phyloP scores from a whole-genome alignment of 768 basidiomycete genomes.

The Multifurca ochricompacta region DNA sequence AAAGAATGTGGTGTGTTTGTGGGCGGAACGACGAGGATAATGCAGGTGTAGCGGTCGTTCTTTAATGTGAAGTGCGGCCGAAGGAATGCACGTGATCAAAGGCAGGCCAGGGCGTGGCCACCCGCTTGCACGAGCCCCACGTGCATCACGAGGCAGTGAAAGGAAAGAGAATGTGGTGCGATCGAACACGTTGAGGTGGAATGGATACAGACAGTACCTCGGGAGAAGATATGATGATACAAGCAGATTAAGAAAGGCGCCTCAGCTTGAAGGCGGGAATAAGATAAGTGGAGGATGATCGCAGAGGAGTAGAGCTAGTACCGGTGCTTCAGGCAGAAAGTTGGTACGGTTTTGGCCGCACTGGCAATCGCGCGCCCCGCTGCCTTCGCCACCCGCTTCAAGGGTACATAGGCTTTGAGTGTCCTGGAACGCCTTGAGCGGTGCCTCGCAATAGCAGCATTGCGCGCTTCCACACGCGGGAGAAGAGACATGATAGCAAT shows the following conservation, averaged over 20 bases:
- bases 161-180: background rate
- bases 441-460: slow-evolving; percentile 4
- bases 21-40: slow-evolving; percentile 15
- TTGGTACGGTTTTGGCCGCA: slow-evolving; percentile 2
- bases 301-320: slow-evolving; percentile 1
- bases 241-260: background rate
- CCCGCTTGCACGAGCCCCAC: slow-evolving; percentile 7
- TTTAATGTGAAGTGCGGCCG: slow-evolving; percentile 19
- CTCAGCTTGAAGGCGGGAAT: background rate
- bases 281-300: background rate
- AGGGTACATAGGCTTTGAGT: background rate
- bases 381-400: slow-evolving; percentile 10
- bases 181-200: slow-evolving; percentile 15
- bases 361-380: slow-evolving; percentile 14
- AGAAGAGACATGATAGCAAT: slow-evolving; percentile 17
- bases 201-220: slow-evolving; percentile 16
- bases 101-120: slow-evolving; percentile 18
- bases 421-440: background rate
- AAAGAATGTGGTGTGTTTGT: slow-evolving; percentile 16
- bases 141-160: slow-evolving; percentile 18
- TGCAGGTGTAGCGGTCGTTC: slow-evolving; percentile 11
- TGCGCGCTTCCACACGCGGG: slow-evolving; percentile 15
- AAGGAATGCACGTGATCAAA: slow-evolving; percentile 12
- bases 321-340: slow-evolving; percentile 9
- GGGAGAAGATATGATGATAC: slow-evolving; percentile 9